phyloP scores from a whole-genome alignment of 306 rosid genomes.

The Arachis hypogaea region DNA sequence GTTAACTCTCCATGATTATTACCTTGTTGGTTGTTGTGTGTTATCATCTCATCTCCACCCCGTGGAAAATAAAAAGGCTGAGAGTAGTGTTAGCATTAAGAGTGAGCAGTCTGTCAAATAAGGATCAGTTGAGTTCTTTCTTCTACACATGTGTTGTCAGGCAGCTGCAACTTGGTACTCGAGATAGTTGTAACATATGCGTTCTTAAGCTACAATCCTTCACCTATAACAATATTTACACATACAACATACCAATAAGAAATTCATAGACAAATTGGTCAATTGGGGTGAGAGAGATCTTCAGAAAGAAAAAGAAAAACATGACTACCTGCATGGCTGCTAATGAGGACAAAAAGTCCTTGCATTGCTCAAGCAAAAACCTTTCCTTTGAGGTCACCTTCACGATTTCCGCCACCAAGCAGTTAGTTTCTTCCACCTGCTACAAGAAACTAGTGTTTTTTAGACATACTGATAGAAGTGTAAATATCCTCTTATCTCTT shows the following conservation, averaged over 20 bases:
- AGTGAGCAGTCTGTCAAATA: slow-evolving; percentile 67
- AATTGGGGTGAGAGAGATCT: background rate
- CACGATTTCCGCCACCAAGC: slow-evolving; percentile 77
- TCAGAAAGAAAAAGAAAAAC: background rate
- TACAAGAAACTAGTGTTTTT: slow-evolving; percentile 33
- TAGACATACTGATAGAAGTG: slow-evolving; percentile 28
- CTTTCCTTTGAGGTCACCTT: slow-evolving; percentile 80
- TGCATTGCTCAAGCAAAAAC: slow-evolving; percentile 77
- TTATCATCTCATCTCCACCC: slow-evolving; percentile 75
- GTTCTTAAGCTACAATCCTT: slow-evolving; percentile 91
- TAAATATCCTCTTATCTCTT: slow-evolving; percentile 28
- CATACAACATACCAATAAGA: slow-evolving; percentile 19
- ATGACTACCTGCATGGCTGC: slow-evolving; percentile 77
- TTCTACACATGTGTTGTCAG: slow-evolving; percentile 81
- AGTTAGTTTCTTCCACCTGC: slow-evolving; percentile 83
- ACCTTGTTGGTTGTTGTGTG: slow-evolving; percentile 56
- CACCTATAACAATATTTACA: slow-evolving; percentile 50
- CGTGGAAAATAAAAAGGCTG: slow-evolving; percentile 56
- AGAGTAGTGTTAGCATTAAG: slow-evolving; percentile 81
- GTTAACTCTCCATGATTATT: slow-evolving; percentile 62
- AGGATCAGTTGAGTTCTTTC: slow-evolving; percentile 53
- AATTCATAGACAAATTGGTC: slow-evolving; percentile 19
- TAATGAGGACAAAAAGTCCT: slow-evolving; percentile 74
- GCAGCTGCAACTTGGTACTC: slow-evolving; percentile 60
- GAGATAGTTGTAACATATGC: slow-evolving; percentile 69